Conservation (phyloP, 2,329 filamentous ascomycete species). For the Verticillium albo-atrum region DNA sequence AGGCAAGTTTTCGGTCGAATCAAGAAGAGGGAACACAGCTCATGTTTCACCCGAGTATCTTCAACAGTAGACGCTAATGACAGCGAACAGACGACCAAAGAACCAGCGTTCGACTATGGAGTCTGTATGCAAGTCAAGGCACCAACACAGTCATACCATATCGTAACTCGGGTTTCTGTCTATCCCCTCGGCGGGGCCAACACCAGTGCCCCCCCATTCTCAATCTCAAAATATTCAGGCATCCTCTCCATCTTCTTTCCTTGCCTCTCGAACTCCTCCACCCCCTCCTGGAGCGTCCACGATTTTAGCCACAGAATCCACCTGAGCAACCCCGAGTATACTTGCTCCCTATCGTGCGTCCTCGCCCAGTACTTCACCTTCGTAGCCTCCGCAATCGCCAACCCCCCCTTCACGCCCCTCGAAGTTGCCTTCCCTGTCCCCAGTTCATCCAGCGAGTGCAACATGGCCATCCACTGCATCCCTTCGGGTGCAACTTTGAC, state of each 20-base stretch:
- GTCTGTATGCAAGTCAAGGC: no score
- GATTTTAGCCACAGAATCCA: background rate
- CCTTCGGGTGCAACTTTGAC: background rate
- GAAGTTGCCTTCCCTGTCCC: background rate
- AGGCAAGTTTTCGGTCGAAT: no score
- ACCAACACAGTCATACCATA: background rate
- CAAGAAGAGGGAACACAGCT: no score
- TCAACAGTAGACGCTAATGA: no score
- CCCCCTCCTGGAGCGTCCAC: background rate
- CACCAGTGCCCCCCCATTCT: background rate
- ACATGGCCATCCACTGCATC: background rate
- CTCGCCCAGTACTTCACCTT: slow-evolving; percentile 1
- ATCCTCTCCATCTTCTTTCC: background rate
- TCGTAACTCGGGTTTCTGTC: background rate
- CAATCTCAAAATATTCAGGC: background rate
- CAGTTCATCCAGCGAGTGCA: background rate
- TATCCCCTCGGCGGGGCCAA: background rate
- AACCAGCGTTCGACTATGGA: no score
- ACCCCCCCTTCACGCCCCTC: background rate
- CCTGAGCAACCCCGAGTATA: slow-evolving; percentile 1
- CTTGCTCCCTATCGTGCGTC: slow-evolving; percentile 2
- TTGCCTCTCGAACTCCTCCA: background rate
- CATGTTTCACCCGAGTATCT: no score
- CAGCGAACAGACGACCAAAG: no score
- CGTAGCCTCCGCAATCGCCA: background rate